A percentile compares a stretch with the other conserved stretches of the same genome.
phyloP scores from a whole-genome alignment of 257 asterid genomes.

The Nicotiana attenuata region DNA sequence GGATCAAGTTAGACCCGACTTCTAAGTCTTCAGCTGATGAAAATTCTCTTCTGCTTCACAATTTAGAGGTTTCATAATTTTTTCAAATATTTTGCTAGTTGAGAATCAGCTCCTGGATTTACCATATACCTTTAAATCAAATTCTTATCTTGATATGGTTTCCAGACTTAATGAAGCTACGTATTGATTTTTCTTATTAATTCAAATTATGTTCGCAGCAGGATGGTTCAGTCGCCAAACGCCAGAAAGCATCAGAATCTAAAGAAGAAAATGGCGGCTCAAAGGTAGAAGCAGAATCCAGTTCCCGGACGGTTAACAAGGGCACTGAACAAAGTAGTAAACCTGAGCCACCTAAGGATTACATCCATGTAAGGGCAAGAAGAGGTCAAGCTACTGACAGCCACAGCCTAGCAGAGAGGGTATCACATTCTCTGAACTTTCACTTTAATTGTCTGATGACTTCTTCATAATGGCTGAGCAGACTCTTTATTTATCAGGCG shows the following conservation, averaged over 20 bases:
- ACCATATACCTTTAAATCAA: background rate
- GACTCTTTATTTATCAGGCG: conserved; percentile 40
- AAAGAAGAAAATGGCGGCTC: conserved; percentile 33
- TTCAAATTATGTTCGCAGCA: conserved; percentile 18
- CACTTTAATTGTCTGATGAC: background rate
- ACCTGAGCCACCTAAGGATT: conserved; percentile 79
- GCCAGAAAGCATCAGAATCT: conserved; percentile 34
- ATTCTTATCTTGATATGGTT: background rate
- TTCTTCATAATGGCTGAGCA: background rate
- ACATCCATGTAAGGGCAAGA: conserved; percentile 91
- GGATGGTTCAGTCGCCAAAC: conserved; percentile 44
- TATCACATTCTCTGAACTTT: conserved; percentile 16
- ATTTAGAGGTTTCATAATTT: background rate
- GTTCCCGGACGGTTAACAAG: conserved; percentile 46
- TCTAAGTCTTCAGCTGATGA: background rate
- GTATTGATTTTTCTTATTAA: background rate
- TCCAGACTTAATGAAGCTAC: background rate
- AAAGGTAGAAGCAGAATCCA: conserved; percentile 49
- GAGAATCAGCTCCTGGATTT: background rate
- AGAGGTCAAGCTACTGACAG: conserved; percentile 98
- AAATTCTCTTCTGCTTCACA: background rate
- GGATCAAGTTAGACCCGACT: background rate
- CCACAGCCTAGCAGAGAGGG: conserved; percentile 94
- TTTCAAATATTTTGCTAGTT: background rate
- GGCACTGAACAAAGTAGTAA: conserved; percentile 42